Evolutionary conservation across 2,329 filamentous ascomycete species (phyloP), one percentile per base, ranked within the genome.

Genomic region (Fragosphaeria purpurea): DNA sequence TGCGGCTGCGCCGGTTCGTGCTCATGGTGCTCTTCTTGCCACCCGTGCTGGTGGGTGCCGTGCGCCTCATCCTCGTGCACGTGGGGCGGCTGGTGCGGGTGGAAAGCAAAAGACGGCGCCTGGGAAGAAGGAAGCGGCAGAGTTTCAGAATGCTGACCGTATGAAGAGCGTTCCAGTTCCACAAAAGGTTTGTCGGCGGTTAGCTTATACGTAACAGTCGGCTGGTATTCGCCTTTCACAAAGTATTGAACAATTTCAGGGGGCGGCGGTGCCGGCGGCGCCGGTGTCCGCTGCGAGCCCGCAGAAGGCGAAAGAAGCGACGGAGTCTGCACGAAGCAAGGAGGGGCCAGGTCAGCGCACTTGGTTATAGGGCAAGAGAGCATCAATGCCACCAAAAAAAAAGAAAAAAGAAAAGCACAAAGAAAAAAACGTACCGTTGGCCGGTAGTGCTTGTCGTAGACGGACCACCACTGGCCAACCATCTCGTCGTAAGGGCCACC

Each of bases 381-480:
- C 12, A 7, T 47, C 52, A 50, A 50, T 6, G 35, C 39, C n/a
- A 37, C 31, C 2, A n/a, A 39, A 37, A 40, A n/a, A 34, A 39
- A 30, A 4, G 13, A 33, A 11, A 34, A 11, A 11, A 22, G 32
- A 13, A 7, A 3, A 41, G 41, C 1, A 50, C 47, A 42, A 50
- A 33, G 52, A 50, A 31, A 46, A 43, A 40, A 13, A 65, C 71
- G 54, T 64, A 81, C 78, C 55, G 71, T 61, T 59, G 64, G 64
- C 57, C 77, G 76, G 64, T 94, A 90, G 70, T 97, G 90, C 55
- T 80, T 76, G 67, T 97, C 91, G 64, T 95, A 95, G 41, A 95
- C 86, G 43, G 88, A 80, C 91, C 91, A 98, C 93, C 93, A 98
- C 61, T 82, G 80, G 53, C 82, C 84, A 41, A 89, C 70, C 71